These are phyloP conservation scores for Phaffia tasmanica DNA, from an alignment of 768 basidiomycete species.

Conservation along the genomic window DNA sequence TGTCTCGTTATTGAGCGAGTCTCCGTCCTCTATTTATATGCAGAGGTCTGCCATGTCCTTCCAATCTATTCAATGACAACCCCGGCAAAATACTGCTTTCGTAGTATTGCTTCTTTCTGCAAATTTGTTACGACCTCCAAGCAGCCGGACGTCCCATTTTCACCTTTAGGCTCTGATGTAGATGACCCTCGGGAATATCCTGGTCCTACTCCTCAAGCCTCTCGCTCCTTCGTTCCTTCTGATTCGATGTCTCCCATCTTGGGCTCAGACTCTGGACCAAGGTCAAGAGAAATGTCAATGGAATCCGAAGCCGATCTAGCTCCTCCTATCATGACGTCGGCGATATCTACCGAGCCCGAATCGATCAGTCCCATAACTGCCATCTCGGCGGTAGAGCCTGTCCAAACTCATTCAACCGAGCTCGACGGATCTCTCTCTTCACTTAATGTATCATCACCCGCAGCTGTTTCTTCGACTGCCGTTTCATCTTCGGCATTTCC, in stretches of 20 bases:
- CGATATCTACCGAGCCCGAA: not conserved
- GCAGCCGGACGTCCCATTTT: not conserved
- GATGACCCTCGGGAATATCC: constrained; percentile 1
- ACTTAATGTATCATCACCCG: no score
- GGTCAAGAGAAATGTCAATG: no score
- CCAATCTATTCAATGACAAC: constrained; percentile 26
- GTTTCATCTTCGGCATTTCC: no score
- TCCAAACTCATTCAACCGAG: no score
- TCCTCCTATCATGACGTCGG: no score
- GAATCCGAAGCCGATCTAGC: no score
- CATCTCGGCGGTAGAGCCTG: not conserved
- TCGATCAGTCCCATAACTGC: not conserved
- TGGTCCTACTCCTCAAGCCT: constrained; percentile 6
- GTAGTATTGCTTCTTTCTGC: constrained; percentile 38
- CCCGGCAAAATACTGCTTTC: constrained; percentile 26
- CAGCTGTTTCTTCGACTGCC: no score
- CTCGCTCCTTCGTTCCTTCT: not conserved
- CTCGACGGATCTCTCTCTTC: not conserved
- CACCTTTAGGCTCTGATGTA: not conserved
- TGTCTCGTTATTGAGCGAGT: not conserved
- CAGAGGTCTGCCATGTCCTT: constrained; percentile 26
- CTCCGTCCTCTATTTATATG: not conserved
- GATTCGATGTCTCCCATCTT: not conserved
- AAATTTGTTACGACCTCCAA: constrained; percentile 33
- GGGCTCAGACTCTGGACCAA: no score